Conservation (phyloP, 2,329 filamentous ascomycete genomes). For the Eutypella sp. region DNA sequence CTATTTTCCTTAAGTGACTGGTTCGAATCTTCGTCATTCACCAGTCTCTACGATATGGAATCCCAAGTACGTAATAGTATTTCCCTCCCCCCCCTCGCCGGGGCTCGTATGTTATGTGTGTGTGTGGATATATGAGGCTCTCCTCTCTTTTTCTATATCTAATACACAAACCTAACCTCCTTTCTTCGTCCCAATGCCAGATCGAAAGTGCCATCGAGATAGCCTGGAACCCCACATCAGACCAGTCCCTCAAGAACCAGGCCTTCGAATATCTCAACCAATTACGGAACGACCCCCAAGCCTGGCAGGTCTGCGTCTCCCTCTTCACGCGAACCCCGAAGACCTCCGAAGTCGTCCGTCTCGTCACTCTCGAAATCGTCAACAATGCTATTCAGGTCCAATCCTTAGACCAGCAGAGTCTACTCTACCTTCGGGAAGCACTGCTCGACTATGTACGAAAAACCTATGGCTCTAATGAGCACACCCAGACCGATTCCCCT, state of each 20-base stretch:
- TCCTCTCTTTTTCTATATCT: constrained; percentile 9
- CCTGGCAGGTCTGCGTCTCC: constrained; percentile 83
- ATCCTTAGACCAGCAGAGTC: constrained; percentile 65
- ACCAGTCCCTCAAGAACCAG: constrained; percentile 71
- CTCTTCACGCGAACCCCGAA: constrained; percentile 79
- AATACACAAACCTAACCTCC: too few relatives aligned
- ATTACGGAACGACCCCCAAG: constrained; percentile 74
- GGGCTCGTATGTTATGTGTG: too few relatives aligned
- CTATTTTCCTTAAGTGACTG: constrained; percentile 1
- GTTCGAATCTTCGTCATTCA: constrained; percentile 6
- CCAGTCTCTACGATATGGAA: constrained; percentile 7
- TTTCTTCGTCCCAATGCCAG: too few relatives aligned
- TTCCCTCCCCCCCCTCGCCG: not conserved
- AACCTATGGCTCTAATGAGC: constrained; percentile 60
- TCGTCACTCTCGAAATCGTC: constrained; percentile 86
- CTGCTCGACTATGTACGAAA: constrained; percentile 76
- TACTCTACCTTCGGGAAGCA: constrained; percentile 73
- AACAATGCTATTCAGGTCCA: constrained; percentile 85
- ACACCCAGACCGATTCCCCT: constrained; percentile 60
- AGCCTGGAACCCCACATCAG: constrained; percentile 76
- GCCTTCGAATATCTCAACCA: constrained; percentile 77
- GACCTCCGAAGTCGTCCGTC: constrained; percentile 76
- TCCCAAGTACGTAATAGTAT: constrained; percentile 3
- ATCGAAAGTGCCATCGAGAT: constrained; percentile 95
- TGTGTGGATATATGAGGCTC: too few relatives aligned